phyloP scores from a whole-genome alignment of 768 basidiomycete genomes.

The Scleroderma citrinum region DNA sequence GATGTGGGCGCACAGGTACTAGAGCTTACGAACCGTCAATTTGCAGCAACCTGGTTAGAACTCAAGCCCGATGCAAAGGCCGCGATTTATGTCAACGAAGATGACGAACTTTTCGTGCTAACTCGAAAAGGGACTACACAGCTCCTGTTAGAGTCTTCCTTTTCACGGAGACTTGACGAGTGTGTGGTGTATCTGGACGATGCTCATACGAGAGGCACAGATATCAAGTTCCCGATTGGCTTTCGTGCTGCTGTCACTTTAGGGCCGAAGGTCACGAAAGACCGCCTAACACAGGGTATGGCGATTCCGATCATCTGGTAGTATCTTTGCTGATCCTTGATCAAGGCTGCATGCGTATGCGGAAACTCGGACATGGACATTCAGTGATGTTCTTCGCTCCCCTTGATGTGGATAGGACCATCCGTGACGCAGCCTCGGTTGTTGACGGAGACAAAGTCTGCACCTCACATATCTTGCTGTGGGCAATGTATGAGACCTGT shows the following conservation, averaged over 20 bases:
- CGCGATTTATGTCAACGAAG: conserved; percentile 28
- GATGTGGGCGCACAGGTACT: conserved; percentile 57
- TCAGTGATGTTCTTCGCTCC: conserved; percentile 46
- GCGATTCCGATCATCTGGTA: background rate
- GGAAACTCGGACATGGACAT: conserved; percentile 42
- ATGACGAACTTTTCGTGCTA: conserved; percentile 30
- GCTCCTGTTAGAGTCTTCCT: conserved; percentile 28
- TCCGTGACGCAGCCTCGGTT: conserved; percentile 26
- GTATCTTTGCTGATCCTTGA: background rate
- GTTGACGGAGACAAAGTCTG: background rate
- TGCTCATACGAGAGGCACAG: conserved; percentile 36
- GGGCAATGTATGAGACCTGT: conserved; percentile 43
- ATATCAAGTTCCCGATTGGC: conserved; percentile 30
- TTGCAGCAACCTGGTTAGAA: conserved; percentile 38
- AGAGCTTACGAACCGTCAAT: conserved; percentile 38
- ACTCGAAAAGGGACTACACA: conserved; percentile 25
- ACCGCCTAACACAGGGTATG: conserved; percentile 31
- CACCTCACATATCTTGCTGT: conserved; percentile 34
- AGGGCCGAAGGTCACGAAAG: conserved; percentile 34
- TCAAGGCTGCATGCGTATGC: conserved; percentile 51
- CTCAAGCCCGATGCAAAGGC: conserved; percentile 13
- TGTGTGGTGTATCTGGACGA: conserved; percentile 36
- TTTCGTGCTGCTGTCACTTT: conserved; percentile 35
- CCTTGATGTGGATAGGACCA: conserved; percentile 32
- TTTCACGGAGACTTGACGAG: conserved; percentile 27